These are phyloP conservation scores for Pisolithus tinctorius DNA, from an alignment of 768 basidiomycete species.

Conservation along the genomic window DNA sequence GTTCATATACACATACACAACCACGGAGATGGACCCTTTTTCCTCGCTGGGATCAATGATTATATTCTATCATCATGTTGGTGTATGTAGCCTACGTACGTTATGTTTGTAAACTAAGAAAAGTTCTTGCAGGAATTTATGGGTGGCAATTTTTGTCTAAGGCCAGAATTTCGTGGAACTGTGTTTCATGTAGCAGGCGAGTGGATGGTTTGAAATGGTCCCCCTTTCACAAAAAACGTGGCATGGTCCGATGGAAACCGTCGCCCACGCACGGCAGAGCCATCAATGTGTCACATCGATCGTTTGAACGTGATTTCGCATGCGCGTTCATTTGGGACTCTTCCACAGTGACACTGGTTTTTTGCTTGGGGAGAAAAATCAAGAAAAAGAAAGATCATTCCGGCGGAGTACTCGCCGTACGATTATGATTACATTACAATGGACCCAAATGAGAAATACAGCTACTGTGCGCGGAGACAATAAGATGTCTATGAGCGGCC, in stretches of 20 bases:
- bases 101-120: slow-evolving; percentile 32
- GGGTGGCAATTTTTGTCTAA: not conserved
- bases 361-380: not conserved
- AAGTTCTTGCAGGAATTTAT: slow-evolving; percentile 7
- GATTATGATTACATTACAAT: slow-evolving; percentile 15
- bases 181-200: not conserved
- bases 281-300: not conserved
- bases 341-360: not conserved
- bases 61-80: slow-evolving; percentile 18
- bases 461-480: slow-evolving; percentile 15
- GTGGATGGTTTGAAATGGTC: not conserved
- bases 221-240: not conserved
- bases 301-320: slow-evolving; percentile 6
- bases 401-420: slow-evolving; percentile 15
- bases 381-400: slow-evolving; percentile 2
- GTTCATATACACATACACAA: slow-evolving; percentile 8
- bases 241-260: not conserved
- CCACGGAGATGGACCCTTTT: slow-evolving; percentile 10
- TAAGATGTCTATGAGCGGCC: slow-evolving; percentile 5
- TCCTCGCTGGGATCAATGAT: slow-evolving; percentile 9
- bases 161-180: not conserved
- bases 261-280: not conserved
- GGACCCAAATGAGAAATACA: slow-evolving; percentile 8
- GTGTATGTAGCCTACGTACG: slow-evolving; percentile 28
- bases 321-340: too few relatives aligned